Percentiles rank a stretch among this genome's conserved stretches.
phyloP scores from a whole-genome alignment of 176 grass and related monocot genomes.

The Paspalum vaginatum region DNA sequence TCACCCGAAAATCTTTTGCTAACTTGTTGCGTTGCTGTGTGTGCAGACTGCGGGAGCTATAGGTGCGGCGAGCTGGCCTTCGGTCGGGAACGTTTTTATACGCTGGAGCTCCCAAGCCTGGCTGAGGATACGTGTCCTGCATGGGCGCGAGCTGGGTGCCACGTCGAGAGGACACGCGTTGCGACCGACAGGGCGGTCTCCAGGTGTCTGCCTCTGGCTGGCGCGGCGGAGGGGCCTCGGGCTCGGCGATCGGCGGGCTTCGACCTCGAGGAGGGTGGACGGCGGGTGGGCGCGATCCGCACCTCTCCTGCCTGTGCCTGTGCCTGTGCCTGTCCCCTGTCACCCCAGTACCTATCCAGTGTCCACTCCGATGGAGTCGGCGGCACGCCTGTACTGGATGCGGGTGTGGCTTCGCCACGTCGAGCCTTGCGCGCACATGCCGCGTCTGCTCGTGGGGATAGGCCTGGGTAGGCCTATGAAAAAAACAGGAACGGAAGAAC shows the following conservation, averaged over 20 bases:
- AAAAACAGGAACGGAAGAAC: too few species aligned
- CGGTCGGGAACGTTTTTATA: not conserved
- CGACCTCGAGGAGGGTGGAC: too few species aligned
- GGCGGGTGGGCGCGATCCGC: too few species aligned
- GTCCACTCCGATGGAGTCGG: conserved; percentile 1
- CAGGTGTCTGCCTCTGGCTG: conserved; percentile 31
- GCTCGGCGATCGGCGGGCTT: too few species aligned
- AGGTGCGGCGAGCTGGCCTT: conserved; percentile 11
- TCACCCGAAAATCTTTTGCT: not conserved
- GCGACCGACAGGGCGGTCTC: not conserved
- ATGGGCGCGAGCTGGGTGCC: conserved; percentile 1
- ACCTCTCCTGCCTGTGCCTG: too few species aligned
- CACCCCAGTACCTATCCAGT: too few species aligned
- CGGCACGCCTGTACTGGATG: not conserved
- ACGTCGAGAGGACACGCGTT: conserved; percentile 51
- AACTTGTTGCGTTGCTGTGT: not conserved
- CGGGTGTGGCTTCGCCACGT: not conserved
- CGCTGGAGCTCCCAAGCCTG: not conserved
- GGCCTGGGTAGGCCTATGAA: too few species aligned
- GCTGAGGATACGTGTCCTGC: conserved; percentile 33
- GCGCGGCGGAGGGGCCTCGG: not conserved
- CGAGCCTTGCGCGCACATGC: not conserved
- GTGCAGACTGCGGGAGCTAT: too few species aligned
- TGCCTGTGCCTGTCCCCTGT: too few species aligned
- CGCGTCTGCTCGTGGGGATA: too few species aligned